Evolutionary conservation across 192 early-diverging fungal species (phyloP), one percentile per base, ranked within the genome.

Genomic region (Oehlia diaphana): DNA sequence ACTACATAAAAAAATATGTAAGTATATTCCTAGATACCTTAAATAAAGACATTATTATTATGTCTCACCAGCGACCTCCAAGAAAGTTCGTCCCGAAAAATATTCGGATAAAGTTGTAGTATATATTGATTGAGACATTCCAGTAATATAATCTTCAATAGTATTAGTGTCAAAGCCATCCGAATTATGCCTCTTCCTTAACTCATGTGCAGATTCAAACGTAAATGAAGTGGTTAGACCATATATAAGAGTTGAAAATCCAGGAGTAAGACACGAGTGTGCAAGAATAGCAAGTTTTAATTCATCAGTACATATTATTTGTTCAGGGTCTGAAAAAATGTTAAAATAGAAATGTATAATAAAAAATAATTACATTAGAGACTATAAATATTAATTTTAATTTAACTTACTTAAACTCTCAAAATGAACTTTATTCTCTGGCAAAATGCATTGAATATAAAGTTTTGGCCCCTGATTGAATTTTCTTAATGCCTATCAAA

Each of bases 391-490:
- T n/a, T 39, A 39, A 33, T 42, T 26, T 47, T 21, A 19, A 19
- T 62, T 37, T 9, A 79, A 42, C 77, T 39, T 79, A 79, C 77
- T 58, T 71, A 79, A 79, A 58, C 77, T 79, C 58, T 79, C 77
- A 39, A 79, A 79, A 61, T 79, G 77, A 79, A 79, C 35, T 71
- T 79, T 79, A 71, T 79, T 79, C 47, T 79, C 77, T 7, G 77
- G 77, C 19, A 79, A 68, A 62, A 79, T 79, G 31, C 77, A 79
- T 61, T 79, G 77, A 71, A 79, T 79, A 71, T 79, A 79, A 35
- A 79, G 49, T 63, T 79, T 79, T 33, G 77, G 77, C 12, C 77
- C 77, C n/a, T 71, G 67, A 61, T 79, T 26, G 19, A 68, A 79
- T 71, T 79, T 79, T 5, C 77, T 70, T 39, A 79, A 61, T 49